Evolutionary conservation across 1,139 yeast genomes (phyloP).

Genomic region (Candida sp.): DNA sequence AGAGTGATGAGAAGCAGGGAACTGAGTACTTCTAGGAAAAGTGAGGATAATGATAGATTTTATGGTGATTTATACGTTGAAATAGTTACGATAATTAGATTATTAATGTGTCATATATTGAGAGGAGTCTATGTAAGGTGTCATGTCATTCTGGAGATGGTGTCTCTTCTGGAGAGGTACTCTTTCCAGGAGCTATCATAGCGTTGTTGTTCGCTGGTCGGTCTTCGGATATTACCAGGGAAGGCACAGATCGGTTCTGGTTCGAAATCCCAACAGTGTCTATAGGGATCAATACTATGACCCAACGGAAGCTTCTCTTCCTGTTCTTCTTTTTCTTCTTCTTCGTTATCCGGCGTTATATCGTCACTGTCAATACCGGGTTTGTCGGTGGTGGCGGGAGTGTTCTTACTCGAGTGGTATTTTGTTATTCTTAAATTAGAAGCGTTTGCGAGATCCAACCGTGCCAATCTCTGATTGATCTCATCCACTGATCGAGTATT

Average conservation of each 20-base stretch:
- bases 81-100: neutral
- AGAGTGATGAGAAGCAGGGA: slow-evolving; percentile 15
- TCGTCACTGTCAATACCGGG: neutral
- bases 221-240: neutral
- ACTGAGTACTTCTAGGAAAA: slow-evolving; percentile 3
- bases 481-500: neutral
- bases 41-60: neutral
- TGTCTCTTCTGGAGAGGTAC: neutral
- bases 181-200: neutral
- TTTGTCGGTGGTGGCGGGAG: neutral
- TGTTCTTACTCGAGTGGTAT: neutral
- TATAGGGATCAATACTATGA: neutral
- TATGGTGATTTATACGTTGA: neutral
- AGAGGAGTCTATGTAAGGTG: no score
- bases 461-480: slow-evolving; percentile 1
- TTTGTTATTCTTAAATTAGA: neutral
- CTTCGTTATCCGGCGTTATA: neutral
- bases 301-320: neutral
- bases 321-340: neutral
- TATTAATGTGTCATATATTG: neutral
- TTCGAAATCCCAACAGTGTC: slow-evolving; percentile 3
- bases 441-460: neutral
- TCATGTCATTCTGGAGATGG: neutral
- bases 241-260: slow-evolving; percentile 4
- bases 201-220: neutral